Conservation (phyloP, 805 yeast species). For the Wickerhamia fluorescens region DNA sequence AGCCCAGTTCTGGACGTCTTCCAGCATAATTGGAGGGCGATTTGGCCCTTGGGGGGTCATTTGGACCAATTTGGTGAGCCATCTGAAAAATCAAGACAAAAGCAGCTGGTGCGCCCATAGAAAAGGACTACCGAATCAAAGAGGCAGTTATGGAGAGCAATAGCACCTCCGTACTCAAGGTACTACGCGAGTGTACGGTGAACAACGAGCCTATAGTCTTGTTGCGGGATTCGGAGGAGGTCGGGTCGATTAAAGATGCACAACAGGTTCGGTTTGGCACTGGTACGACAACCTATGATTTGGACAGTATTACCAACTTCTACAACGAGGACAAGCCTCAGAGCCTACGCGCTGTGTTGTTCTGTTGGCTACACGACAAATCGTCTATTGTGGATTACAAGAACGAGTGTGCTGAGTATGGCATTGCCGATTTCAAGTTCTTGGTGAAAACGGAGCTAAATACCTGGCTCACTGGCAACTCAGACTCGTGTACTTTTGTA, state of each 20-base stretch:
- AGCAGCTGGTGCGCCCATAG: no score
- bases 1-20: slow-evolving; percentile 23
- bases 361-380: slow-evolving; percentile 73
- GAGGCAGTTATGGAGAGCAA: no score
- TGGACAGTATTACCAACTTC: slow-evolving; percentile 50
- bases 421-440: slow-evolving; percentile 68
- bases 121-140: no score
- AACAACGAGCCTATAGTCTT: slow-evolving; percentile 17
- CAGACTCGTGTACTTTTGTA: slow-evolving; percentile 52
- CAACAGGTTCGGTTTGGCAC: slow-evolving; percentile 22
- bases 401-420: slow-evolving; percentile 56
- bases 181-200: no score
- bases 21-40: no score
- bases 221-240: slow-evolving; percentile 8
- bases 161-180: no score
- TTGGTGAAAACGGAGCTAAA: slow-evolving; percentile 79
- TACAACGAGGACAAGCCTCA: slow-evolving; percentile 43
- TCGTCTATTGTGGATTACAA: slow-evolving; percentile 77
- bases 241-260: slow-evolving; percentile 24
- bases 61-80: no score
- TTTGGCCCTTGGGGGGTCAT: no score
- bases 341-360: slow-evolving; percentile 54
- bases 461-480: slow-evolving; percentile 71
- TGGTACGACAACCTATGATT: slow-evolving; percentile 11
- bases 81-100: no score